Conservation (phyloP, 2,329 filamentous ascomycete genomes). For the Lomentospora prolificans region DNA sequence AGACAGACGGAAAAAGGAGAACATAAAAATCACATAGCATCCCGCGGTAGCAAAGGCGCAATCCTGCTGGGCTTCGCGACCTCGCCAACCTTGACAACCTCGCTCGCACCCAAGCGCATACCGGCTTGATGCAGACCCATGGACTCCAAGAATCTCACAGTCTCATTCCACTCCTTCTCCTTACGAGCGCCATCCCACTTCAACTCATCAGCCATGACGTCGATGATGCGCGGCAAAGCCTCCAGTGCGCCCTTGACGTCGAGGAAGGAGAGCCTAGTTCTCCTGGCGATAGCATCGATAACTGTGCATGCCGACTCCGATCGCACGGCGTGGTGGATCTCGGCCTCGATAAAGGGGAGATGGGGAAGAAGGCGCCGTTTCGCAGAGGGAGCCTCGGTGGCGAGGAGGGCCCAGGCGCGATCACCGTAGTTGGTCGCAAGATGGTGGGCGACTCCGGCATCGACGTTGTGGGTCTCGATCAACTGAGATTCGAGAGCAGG, state of each 20-base stretch:
- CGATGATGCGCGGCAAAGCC: constrained; percentile 59
- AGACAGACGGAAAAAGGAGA: neutral
- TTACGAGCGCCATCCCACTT: constrained; percentile 52
- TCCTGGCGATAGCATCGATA: constrained; percentile 59
- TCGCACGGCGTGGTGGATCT: constrained; percentile 61
- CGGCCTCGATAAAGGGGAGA: constrained; percentile 66
- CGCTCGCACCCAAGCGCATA: constrained; percentile 17
- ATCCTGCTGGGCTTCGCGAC: neutral
- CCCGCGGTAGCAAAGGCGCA: neutral
- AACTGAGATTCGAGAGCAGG: constrained; percentile 23
- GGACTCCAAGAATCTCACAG: constrained; percentile 30
- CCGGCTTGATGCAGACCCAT: constrained; percentile 28
- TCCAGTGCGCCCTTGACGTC: constrained; percentile 63
- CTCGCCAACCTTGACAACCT: constrained; percentile 14
- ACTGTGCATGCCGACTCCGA: constrained; percentile 66
- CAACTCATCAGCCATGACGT: constrained; percentile 62
- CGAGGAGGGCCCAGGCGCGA: constrained; percentile 62
- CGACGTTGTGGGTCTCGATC: constrained; percentile 25
- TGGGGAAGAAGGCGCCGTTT: constrained; percentile 53
- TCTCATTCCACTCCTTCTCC: constrained; percentile 45
- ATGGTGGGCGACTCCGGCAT: constrained; percentile 30
- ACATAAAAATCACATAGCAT: neutral
- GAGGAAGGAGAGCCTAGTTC: constrained; percentile 65
- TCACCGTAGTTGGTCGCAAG: constrained; percentile 32
- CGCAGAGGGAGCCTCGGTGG: constrained; percentile 36